Percentiles rank a stretch among this genome's conserved stretches.
These are phyloP conservation scores for Pulveroboletus sp. DNA, from an alignment of 768 basidiomycete species.

Conservation along the genomic window DNA sequence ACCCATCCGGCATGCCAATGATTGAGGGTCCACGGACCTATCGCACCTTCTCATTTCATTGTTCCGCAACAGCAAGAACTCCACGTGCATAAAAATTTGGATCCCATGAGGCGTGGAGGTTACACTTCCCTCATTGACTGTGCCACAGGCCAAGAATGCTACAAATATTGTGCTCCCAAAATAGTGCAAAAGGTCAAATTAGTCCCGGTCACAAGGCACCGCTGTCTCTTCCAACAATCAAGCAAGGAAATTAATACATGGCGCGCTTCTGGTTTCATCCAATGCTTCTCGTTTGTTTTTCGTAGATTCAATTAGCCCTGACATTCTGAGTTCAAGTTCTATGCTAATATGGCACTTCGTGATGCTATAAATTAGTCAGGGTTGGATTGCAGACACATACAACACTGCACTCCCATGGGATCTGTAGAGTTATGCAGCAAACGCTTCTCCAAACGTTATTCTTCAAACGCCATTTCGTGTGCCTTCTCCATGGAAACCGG, in stretches of 20 bases:
- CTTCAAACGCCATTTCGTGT: not conserved
- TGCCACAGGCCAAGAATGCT: not conserved
- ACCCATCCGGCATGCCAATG: not conserved
- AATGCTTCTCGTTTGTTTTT: not conserved
- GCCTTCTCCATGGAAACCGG: slow-evolving; percentile 9
- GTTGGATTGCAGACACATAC: no score
- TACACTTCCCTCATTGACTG: not conserved
- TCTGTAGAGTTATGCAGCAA: not conserved
- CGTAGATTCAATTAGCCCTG: no score
- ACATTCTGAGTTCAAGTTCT: no score
- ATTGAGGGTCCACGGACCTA: not conserved
- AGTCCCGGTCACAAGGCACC: slow-evolving; percentile 5
- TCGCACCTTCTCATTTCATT: not conserved
- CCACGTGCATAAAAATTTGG: not conserved
- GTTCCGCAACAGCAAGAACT: not conserved
- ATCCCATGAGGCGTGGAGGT: slow-evolving; percentile 1
- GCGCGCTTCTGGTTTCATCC: slow-evolving; percentile 2
- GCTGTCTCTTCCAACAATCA: slow-evolving; percentile 5
- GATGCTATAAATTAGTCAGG: no score
- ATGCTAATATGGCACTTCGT: no score
- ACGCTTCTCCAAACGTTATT: not conserved
- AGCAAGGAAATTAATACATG: slow-evolving; percentile 6
- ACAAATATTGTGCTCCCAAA: slow-evolving; percentile 1
- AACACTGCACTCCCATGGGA: no score
- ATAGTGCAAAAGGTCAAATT: slow-evolving; percentile 1